Base-by-base conservation (phyloP, 1,139 yeast species). In the Yamadazyma blattariae region DNA sequence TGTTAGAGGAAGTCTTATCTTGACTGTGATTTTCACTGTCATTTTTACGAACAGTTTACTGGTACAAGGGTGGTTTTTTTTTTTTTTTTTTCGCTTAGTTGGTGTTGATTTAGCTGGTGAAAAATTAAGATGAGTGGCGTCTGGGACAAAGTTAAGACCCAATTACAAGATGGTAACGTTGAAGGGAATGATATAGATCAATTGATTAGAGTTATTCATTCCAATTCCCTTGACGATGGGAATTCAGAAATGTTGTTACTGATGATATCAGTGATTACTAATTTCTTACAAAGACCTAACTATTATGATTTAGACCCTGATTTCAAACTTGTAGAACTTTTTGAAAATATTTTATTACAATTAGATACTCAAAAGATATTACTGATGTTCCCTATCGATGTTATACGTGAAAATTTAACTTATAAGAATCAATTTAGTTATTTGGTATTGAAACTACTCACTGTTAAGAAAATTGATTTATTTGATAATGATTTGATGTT, bases 371-470 rank as follows among this genome's bases (percentile, higher is more conserved):
- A 38, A 4, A 42, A 48, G 5, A 46, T 63, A 15, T 31, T 54
- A 20, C 27, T 34, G 11, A 37, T 48, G 22, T 64, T 57, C 32
- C 52, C 64, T 0, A 10, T 36, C 5, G 53, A 56, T 7, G 48
- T 47, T 27, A 57, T 64, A 4, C 26, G 50, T 3, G 47, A 45
- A 5, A 46, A 44, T 36, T 27, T 41, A 23, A 22, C 27, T 28
- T 38, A 36, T 17, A 34, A 36, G 27, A 42, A 37, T 38, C 46
- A 36, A 22, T 39, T 42, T 39, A 45, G 35, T 21, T 41, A 42
- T 25, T 35, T 57, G 29, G 46, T 58, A 24, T 41, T 59, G 16
- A 48, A 48, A 35, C 41, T 61, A 16, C 32, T 61, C 12, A 44
- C 41, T 16, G 27, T 39, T 20, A 51, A 58, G 36, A 50, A 54